Base-by-base conservation (phyloP, 2,329 filamentous ascomycete species). In the Whalleya microplaca region DNA sequence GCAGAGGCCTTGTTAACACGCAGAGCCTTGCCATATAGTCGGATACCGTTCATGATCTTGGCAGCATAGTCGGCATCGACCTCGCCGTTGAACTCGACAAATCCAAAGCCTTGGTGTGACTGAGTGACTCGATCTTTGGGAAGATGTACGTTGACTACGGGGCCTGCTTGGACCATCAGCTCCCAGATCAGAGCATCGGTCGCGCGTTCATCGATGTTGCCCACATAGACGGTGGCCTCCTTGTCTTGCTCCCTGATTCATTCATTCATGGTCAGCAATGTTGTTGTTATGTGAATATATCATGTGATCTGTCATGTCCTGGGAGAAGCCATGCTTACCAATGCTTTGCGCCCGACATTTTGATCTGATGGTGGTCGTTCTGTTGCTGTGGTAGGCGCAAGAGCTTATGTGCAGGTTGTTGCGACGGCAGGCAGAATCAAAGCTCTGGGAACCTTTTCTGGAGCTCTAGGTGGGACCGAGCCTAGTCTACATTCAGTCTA, bases 191-290 rank as follows among this genome's bases (percentile, higher is more conserved):
- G 84, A 67, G 89, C 88, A 72, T 96, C 92, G 45, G 89, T 89
- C 64, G 95, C 91, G 74, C 95, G 92, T 80, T 99, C 95, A 79
- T 99, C 95, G 70, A 99, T 92, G 75, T 98, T 98, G 72, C 95
- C 95, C 66, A 98, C 91, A 76, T 99, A 99, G 73, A 98, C 91
- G 42, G 95, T 98, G 66, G 92, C 92, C 77, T 98, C 94, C 76
- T 97, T 97, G 77, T 98, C 94, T 80, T 98, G 94, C 74, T 97
- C 92, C 91, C 90, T 93, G n/a, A n/a, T n/a, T n/a, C n/a, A n/a
- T n/a, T n/a, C n/a, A n/a, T n/a, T n/a, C n/a, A n/a, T n/a, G n/a
- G n/a, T n/a, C n/a, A n/a, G n/a, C n/a, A n/a, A n/a, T n/a, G 18
- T 12, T 20, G 23, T 20, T 12, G 10, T 23, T 32, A 16, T 29